Percentiles rank a stretch among this genome's conserved stretches.
These are phyloP conservation scores for Akebia trifoliata DNA, from an alignment of 164 flowering plant genomes.

Conservation along the genomic window DNA sequence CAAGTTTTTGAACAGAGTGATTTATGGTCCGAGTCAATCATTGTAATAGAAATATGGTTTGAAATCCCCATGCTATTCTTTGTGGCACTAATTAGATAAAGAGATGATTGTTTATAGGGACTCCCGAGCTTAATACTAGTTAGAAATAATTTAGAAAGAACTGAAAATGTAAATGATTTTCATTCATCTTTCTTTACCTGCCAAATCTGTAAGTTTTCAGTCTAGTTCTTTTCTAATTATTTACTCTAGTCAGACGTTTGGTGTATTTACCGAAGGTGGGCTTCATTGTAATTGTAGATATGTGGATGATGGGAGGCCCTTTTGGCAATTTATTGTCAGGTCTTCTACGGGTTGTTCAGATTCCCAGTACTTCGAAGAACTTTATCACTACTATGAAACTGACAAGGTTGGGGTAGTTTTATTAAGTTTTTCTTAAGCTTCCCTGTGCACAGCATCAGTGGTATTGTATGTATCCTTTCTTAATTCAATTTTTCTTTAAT, in stretches of 20 bases:
- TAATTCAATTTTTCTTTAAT: neutral
- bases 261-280: neutral
- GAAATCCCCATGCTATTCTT: too few relatives aligned
- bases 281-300: constrained; percentile 49
- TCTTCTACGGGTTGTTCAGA: constrained; percentile 95
- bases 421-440: neutral
- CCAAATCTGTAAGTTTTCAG: neutral
- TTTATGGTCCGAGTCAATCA: too few relatives aligned
- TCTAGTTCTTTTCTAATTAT: neutral
- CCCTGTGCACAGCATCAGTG: neutral
- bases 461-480: neutral
- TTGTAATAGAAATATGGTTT: too few relatives aligned
- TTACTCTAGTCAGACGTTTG: neutral
- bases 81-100: too few relatives aligned
- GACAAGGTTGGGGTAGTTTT: constrained; percentile 54
- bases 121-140: neutral
- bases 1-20: too few relatives aligned
- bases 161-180: neutral
- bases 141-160: neutral
- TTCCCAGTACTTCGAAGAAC: constrained; percentile 91
- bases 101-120: too few relatives aligned
- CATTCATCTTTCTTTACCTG: neutral
- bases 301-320: constrained; percentile 90
- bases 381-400: constrained; percentile 82
- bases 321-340: constrained; percentile 91